Evolutionary conservation across 805 yeast species (phyloP).

Genomic region (Novakomyces olei): DNA sequence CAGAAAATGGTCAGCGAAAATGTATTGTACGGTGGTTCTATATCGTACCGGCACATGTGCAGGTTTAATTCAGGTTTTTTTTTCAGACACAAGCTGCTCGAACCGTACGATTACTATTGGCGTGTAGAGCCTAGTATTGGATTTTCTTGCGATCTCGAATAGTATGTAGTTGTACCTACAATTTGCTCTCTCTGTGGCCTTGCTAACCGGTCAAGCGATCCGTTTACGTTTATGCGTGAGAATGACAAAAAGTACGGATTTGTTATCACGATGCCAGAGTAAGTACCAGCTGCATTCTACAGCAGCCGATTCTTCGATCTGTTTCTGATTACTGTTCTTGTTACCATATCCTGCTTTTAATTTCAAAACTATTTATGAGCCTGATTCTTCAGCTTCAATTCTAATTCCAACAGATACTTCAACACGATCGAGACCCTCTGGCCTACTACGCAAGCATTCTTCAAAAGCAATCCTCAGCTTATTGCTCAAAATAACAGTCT

Average conservation of each 20-base stretch:
- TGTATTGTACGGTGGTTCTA: conserved; percentile 42
- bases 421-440: conserved; percentile 60
- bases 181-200: too few relatives aligned
- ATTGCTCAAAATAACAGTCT: conserved; percentile 40
- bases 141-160: conserved; percentile 48
- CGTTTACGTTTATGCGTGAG: conserved; percentile 62
- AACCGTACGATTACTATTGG: conserved; percentile 72
- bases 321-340: too few relatives aligned
- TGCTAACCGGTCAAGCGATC: too few relatives aligned
- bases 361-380: too few relatives aligned
- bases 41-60: conserved; percentile 80
- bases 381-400: too few relatives aligned
- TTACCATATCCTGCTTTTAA: too few relatives aligned
- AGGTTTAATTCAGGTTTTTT: conserved; percentile 82
- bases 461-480: conserved; percentile 34
- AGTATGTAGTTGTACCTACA: conserved; percentile 7
- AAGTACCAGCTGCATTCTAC: too few relatives aligned
- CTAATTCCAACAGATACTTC: too few relatives aligned
- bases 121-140: conserved; percentile 87
- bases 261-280: conserved; percentile 51
- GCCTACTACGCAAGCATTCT: conserved; percentile 46
- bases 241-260: conserved; percentile 54
- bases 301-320: too few relatives aligned
- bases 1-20: conserved; percentile 22
- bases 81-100: conserved; percentile 51